Conservation (phyloP, 106 monocot species). For the Gastrodia elata region DNA sequence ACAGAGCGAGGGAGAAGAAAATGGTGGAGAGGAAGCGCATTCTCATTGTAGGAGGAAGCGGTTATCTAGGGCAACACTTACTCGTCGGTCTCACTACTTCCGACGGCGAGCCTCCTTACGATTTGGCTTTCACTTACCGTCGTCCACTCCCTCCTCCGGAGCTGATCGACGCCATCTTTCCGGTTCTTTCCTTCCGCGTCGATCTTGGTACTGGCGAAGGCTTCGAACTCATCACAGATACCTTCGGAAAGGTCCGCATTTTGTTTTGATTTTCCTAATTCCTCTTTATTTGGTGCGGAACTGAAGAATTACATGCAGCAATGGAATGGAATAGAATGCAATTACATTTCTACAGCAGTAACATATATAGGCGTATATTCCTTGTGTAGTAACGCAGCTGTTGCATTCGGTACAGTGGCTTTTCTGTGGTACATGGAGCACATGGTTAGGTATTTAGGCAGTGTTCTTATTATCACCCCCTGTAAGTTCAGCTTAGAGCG, state of each 20-base stretch:
- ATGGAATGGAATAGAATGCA: too few relatives aligned
- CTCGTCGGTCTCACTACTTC: conserved; percentile 29
- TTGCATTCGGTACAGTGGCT: too few relatives aligned
- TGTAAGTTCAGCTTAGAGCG: too few relatives aligned
- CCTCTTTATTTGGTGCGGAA: neutral
- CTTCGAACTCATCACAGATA: conserved; percentile 43
- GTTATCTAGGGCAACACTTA: conserved; percentile 88
- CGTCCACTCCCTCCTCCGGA: conserved; percentile 50
- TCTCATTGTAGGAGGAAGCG: conserved; percentile 81
- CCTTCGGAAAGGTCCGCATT: conserved; percentile 61
- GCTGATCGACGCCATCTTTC: conserved; percentile 37
- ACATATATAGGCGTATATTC: too few relatives aligned
- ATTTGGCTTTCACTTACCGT: conserved; percentile 84
- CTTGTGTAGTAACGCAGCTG: too few relatives aligned
- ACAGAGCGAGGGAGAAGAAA: neutral
- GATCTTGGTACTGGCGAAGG: conserved; percentile 67
- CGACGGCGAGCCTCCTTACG: conserved; percentile 14
- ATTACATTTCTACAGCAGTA: too few relatives aligned
- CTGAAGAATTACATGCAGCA: neutral
- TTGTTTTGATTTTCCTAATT: neutral
- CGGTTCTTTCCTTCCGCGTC: conserved; percentile 47
- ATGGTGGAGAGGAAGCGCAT: conserved; percentile 43
- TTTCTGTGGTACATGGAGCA: too few relatives aligned
- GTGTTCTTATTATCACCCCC: too few relatives aligned
- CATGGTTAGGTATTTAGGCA: too few relatives aligned